Conservation (phyloP, 768 basidiomycete genomes). For the Lyophyllum shimeji region DNA sequence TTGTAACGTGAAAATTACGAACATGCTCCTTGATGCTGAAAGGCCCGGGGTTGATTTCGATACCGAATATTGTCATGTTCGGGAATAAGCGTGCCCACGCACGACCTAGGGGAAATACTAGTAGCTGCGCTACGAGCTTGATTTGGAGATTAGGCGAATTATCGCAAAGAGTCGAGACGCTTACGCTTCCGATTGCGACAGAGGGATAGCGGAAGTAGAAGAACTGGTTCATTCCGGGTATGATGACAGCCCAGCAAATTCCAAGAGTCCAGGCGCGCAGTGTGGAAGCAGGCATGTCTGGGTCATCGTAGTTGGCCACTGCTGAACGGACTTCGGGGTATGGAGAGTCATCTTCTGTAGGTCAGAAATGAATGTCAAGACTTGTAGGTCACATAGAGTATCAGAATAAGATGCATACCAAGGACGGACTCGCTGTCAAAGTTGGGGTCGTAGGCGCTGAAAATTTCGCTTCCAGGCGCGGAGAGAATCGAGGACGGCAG, state of each 20-base stretch:
- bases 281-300: slow-evolving; percentile 56
- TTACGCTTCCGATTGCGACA: slow-evolving; percentile 54
- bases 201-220: slow-evolving; percentile 73
- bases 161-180: slow-evolving; percentile 16
- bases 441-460: slow-evolving; percentile 36
- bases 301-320: slow-evolving; percentile 73
- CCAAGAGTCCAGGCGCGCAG: slow-evolving; percentile 64
- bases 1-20: not conserved
- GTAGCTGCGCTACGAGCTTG: slow-evolving; percentile 66
- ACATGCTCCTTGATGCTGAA: slow-evolving; percentile 73
- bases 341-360: slow-evolving; percentile 68
- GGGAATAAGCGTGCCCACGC: slow-evolving; percentile 65
- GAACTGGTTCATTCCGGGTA: slow-evolving; percentile 78
- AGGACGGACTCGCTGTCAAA: slow-evolving; percentile 29
- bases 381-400: not conserved
- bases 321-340: slow-evolving; percentile 83
- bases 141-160: slow-evolving; percentile 2
- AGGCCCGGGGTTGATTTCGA: slow-evolving; percentile 68
- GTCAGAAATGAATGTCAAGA: not conserved
- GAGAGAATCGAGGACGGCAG: slow-evolving; percentile 25
- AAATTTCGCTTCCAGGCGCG: slow-evolving; percentile 25
- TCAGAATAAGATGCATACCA: slow-evolving; percentile 6
- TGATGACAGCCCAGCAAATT: slow-evolving; percentile 52
- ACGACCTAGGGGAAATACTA: slow-evolving; percentile 70
- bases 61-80: slow-evolving; percentile 50